A percentile compares a stretch with the other conserved stretches of the same genome.
Conservation (phyloP, 768 basidiomycete species). For the Suillus luteus region DNA sequence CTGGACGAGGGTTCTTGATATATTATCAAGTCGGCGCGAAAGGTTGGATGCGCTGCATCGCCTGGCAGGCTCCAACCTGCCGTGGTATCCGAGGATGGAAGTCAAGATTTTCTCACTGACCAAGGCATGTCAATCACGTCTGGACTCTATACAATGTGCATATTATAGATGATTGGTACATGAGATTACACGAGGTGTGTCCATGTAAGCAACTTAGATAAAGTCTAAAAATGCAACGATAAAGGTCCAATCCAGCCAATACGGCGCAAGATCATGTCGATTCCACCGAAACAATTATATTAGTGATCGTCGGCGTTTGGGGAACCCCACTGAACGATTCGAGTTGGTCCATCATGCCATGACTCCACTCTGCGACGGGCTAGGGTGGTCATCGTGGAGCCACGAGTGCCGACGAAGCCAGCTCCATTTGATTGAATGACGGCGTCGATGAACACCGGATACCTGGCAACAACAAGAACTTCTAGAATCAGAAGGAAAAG, state of each 20-base stretch:
- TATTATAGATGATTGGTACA: background rate
- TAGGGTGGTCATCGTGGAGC: slow-evolving; percentile 70
- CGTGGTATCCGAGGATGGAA: background rate
- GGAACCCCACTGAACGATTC: slow-evolving; percentile 60
- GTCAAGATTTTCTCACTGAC: background rate
- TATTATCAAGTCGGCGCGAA: background rate
- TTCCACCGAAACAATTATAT: background rate
- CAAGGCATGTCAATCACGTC: background rate
- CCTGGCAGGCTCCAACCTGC: background rate
- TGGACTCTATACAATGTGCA: background rate
- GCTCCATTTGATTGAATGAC: slow-evolving; percentile 65
- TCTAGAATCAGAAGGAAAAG: background rate
- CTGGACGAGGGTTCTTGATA: background rate
- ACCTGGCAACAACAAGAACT: slow-evolving; percentile 44
- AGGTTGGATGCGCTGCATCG: background rate
- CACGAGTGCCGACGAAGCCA: slow-evolving; percentile 73
- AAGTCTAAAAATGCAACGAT: slow-evolving; percentile 8
- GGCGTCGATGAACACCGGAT: slow-evolving; percentile 73
- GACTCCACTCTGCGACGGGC: slow-evolving; percentile 66
- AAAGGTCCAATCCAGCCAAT: background rate
- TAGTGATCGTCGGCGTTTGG: slow-evolving; percentile 59
- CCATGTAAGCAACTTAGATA: background rate
- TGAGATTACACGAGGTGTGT: background rate
- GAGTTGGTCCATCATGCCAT: slow-evolving; percentile 59
- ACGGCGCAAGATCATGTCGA: background rate